A percentile compares a stretch with the other conserved stretches of the same genome.
These are phyloP conservation scores for Candida insectorum DNA, from an alignment of 805 yeast species.

Conservation along the genomic window DNA sequence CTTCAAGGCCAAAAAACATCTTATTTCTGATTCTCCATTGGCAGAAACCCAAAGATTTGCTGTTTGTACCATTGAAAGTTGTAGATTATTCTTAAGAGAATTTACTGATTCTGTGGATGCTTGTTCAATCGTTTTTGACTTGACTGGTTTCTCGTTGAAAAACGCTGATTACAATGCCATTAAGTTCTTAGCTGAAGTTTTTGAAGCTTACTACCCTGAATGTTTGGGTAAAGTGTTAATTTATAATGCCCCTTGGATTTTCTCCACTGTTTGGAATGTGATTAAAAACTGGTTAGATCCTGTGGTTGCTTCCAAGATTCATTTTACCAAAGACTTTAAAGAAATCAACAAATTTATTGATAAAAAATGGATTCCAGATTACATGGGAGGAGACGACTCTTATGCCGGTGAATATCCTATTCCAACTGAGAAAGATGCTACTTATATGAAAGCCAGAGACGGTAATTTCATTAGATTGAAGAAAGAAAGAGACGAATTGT, in stretches of 20 bases:
- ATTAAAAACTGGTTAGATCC: slow-evolving; percentile 95
- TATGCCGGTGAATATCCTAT: slow-evolving; percentile 66
- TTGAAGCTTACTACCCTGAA: slow-evolving; percentile 97
- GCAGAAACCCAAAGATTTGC: slow-evolving; percentile 76
- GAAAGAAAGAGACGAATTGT: slow-evolving; percentile 53
- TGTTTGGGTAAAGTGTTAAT: slow-evolving; percentile 79
- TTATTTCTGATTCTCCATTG: slow-evolving; percentile 49
- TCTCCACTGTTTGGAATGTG: slow-evolving; percentile 90
- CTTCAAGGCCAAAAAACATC: slow-evolving; percentile 76
- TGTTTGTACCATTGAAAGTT: slow-evolving; percentile 71
- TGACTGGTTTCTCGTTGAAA: slow-evolving; percentile 79
- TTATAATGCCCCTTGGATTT: slow-evolving; percentile 96
- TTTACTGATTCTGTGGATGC: slow-evolving; percentile 63
- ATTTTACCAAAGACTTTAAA: slow-evolving; percentile 67
- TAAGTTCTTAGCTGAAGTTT: slow-evolving; percentile 81
- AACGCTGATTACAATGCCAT: slow-evolving; percentile 94
- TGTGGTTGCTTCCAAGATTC: slow-evolving; percentile 87
- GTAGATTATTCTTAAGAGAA: slow-evolving; percentile 62
- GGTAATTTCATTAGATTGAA: slow-evolving; percentile 34
- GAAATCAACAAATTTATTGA: slow-evolving; percentile 68
- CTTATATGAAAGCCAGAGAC: slow-evolving; percentile 26
- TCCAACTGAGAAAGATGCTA: slow-evolving; percentile 52
- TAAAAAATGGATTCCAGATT: slow-evolving; percentile 57
- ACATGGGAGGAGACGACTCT: slow-evolving; percentile 70
- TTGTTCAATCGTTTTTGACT: slow-evolving; percentile 73